Percentiles rank a stretch among this genome's conserved stretches.
phyloP scores from a whole-genome alignment of 2,329 filamentous ascomycete species.

The Lasiodiplodia citricola region DNA sequence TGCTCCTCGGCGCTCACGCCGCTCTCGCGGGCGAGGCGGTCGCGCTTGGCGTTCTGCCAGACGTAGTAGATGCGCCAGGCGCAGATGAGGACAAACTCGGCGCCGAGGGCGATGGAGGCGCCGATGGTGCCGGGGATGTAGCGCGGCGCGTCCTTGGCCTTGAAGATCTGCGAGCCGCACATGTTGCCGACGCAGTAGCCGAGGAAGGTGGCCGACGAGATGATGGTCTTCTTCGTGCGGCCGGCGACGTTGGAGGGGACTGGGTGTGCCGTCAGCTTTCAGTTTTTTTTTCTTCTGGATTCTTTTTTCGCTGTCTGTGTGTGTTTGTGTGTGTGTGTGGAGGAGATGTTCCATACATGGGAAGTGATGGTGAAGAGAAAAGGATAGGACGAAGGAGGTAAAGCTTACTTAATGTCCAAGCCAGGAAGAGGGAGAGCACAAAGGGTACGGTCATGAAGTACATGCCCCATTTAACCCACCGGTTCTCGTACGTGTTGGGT shows the following conservation, averaged over 20 bases:
- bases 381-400: background rate
- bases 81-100: slow-evolving; percentile 37
- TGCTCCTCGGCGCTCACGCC: slow-evolving; percentile 55
- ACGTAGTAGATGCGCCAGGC: slow-evolving; percentile 50
- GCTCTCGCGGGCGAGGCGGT: slow-evolving; percentile 30
- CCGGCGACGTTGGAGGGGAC: slow-evolving; percentile 54
- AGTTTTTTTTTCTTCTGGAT: no score
- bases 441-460: slow-evolving; percentile 43
- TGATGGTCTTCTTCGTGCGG: slow-evolving; percentile 54
- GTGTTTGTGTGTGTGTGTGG: no score
- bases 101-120: slow-evolving; percentile 44
- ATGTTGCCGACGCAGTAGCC: slow-evolving; percentile 57
- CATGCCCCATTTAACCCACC: slow-evolving; percentile 46
- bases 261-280: background rate
- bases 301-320: no score
- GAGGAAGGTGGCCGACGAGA: slow-evolving; percentile 53
- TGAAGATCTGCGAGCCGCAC: slow-evolving; percentile 55
- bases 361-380: background rate
- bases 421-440: slow-evolving; percentile 41
- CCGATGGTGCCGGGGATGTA: slow-evolving; percentile 52
- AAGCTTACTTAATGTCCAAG: slow-evolving; percentile 37
- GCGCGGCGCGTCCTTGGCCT: slow-evolving; percentile 49
- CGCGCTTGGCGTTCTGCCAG: slow-evolving; percentile 44
- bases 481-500: slow-evolving; percentile 37
- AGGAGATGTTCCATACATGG: no score